A percentile compares a stretch with the other conserved stretches of the same genome.
These are phyloP conservation scores for Aphanocladium album DNA, from an alignment of 2,329 filamentous ascomycete genomes.

Conservation along the genomic window DNA sequence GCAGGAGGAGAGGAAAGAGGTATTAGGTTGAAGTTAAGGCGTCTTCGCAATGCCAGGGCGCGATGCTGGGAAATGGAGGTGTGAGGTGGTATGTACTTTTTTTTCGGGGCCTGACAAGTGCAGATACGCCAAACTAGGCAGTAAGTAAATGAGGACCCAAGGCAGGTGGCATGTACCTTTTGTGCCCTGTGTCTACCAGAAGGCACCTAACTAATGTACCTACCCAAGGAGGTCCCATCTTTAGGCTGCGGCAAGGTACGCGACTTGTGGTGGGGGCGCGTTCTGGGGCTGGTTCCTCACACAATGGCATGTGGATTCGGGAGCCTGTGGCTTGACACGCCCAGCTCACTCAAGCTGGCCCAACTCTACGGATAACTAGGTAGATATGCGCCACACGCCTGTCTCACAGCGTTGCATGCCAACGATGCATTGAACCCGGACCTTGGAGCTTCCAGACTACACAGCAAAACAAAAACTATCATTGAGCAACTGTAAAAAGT, in stretches of 20 bases:
- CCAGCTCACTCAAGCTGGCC: too few species aligned
- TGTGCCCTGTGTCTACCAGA: background rate
- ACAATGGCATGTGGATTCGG: background rate
- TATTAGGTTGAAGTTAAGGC: background rate
- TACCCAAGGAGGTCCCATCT: background rate
- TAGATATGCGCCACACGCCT: background rate
- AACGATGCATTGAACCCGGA: too few species aligned
- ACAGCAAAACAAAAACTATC: too few species aligned
- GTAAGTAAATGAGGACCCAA: background rate
- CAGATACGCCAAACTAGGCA: slow-evolving; percentile 1
- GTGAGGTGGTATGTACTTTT: background rate
- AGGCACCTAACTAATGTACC: background rate
- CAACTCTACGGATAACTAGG: too few species aligned
- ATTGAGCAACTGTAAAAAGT: too few species aligned
- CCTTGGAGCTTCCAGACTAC: too few species aligned
- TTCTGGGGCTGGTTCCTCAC: slow-evolving; percentile 2
- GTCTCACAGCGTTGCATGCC: background rate
- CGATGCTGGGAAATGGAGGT: slow-evolving; percentile 9
- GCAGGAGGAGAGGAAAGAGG: background rate
- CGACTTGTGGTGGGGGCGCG: slow-evolving; percentile 12
- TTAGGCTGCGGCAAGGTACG: slow-evolving; percentile 13
- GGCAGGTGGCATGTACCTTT: background rate
- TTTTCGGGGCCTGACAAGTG: background rate
- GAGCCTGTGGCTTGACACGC: background rate
- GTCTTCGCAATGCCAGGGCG: background rate